These are phyloP conservation scores for Talaromyces sp. DNA, from an alignment of 2,329 filamentous ascomycete genomes.

Conservation along the genomic window DNA sequence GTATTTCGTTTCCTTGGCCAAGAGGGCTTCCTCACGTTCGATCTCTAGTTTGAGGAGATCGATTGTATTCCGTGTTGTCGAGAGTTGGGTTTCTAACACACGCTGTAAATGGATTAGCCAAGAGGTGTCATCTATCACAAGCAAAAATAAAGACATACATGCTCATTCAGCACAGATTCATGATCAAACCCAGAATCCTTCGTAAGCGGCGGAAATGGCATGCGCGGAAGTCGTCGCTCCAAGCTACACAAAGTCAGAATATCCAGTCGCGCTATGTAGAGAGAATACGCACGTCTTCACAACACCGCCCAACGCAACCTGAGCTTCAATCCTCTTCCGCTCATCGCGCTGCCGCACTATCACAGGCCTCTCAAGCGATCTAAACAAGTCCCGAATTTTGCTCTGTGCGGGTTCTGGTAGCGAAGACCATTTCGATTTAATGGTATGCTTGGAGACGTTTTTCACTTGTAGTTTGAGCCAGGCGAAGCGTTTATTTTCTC, in stretches of 20 bases:
- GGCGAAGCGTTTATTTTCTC: slow-evolving; percentile 32
- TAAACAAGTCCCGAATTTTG: slow-evolving; percentile 42
- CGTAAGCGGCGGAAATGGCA: slow-evolving; percentile 45
- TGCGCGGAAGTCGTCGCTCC: slow-evolving; percentile 41
- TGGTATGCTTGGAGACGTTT: slow-evolving; percentile 41
- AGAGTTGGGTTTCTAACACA: slow-evolving; percentile 37
- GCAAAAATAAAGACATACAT: slow-evolving; percentile 30
- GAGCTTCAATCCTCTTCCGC: slow-evolving; percentile 41
- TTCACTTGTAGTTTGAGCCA: slow-evolving; percentile 41
- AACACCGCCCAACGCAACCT: slow-evolving; percentile 39
- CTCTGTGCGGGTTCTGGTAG: slow-evolving; percentile 42
- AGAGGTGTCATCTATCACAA: background rate
- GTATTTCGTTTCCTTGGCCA: slow-evolving; percentile 39
- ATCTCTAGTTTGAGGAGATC: slow-evolving; percentile 42
- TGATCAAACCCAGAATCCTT: slow-evolving; percentile 44
- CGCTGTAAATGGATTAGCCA: slow-evolving; percentile 25
- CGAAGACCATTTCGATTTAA: slow-evolving; percentile 46
- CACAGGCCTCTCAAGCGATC: slow-evolving; percentile 41
- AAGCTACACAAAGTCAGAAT: slow-evolving; percentile 27
- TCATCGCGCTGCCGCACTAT: slow-evolving; percentile 43
- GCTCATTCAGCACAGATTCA: slow-evolving; percentile 42
- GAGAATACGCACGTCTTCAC: slow-evolving; percentile 37
- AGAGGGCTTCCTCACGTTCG: slow-evolving; percentile 40
- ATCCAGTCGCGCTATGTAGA: background rate
- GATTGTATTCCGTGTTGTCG: slow-evolving; percentile 38